These are phyloP conservation scores for Primulina huaijiensis DNA, from an alignment of 257 asterid species.

Conservation along the genomic window DNA sequence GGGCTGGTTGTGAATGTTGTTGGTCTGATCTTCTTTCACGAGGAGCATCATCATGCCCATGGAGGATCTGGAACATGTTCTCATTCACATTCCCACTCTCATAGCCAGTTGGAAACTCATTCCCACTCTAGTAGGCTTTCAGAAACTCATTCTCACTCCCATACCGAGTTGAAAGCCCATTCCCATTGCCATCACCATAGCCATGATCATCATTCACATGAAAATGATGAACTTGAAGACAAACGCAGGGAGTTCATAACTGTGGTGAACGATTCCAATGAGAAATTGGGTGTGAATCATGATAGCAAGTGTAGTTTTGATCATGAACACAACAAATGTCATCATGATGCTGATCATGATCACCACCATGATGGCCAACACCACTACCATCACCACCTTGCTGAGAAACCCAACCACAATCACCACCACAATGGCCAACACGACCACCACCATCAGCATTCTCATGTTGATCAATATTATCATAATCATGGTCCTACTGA, in stretches of 20 bases:
- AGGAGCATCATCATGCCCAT: constrained; percentile 98
- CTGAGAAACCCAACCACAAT: constrained; percentile 21
- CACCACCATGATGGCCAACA: constrained; percentile 13
- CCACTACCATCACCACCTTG: not conserved
- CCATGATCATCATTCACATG: constrained; percentile 34
- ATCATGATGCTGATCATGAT: constrained; percentile 25
- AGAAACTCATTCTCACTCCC: constrained; percentile 28
- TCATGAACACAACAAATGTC: constrained; percentile 26
- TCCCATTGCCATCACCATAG: constrained; percentile 22
- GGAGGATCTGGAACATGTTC: constrained; percentile 83
- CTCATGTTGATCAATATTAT: constrained; percentile 19
- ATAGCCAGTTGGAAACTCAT: constrained; percentile 33
- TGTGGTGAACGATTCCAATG: constrained; percentile 31
- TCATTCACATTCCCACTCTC: constrained; percentile 52
- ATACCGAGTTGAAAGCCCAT: not conserved
- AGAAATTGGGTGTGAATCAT: constrained; percentile 30
- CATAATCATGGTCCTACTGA: constrained; percentile 32
- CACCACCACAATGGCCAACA: constrained; percentile 23
- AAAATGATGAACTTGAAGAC: constrained; percentile 27
- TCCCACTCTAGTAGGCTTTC: constrained; percentile 29
- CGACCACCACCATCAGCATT: constrained; percentile 12
- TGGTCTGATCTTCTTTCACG: constrained; percentile 90
- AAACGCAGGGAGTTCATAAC: constrained; percentile 27
- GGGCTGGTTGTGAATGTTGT: constrained; percentile 88
- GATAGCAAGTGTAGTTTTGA: constrained; percentile 21